Percentiles rank a stretch among this genome's conserved stretches.
phyloP scores from a whole-genome alignment of 129 eudicot genomes.

The Dittrichia graveolens region DNA sequence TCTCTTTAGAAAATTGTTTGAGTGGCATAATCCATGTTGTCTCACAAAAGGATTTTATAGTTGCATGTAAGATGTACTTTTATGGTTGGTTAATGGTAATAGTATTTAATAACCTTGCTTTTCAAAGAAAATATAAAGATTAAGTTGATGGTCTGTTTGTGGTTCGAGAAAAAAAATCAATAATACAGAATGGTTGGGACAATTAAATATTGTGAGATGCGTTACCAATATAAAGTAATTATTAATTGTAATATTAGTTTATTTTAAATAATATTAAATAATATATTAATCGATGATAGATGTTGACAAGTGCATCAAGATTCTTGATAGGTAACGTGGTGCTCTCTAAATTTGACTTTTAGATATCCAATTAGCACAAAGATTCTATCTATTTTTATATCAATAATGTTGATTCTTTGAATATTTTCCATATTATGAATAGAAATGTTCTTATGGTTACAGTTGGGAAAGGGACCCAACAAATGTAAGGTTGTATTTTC shows the following conservation, averaged over 20 bases:
- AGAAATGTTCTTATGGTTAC: neutral
- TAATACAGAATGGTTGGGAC: neutral
- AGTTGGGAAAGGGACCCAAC: neutral
- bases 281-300: constrained; percentile 8
- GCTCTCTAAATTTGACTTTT: constrained; percentile 28
- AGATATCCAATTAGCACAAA: constrained; percentile 30
- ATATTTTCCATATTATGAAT: constrained; percentile 18
- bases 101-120: too few species aligned
- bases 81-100: too few species aligned
- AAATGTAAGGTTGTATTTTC: neutral
- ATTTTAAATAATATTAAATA: neutral
- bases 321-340: constrained; percentile 29
- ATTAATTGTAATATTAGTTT: neutral
- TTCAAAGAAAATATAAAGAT: too few species aligned
- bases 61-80: too few species aligned
- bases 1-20: too few species aligned
- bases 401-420: neutral
- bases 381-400: constrained; percentile 24
- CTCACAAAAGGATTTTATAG: too few species aligned
- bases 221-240: neutral
- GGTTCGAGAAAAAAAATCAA: too few species aligned
- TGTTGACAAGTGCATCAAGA: constrained; percentile 29
- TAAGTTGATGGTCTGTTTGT: too few species aligned
- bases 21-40: too few species aligned
- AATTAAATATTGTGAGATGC: neutral